phyloP scores from a whole-genome alignment of 2,329 filamentous ascomycete species.

The Ascochyta rabiei region DNA sequence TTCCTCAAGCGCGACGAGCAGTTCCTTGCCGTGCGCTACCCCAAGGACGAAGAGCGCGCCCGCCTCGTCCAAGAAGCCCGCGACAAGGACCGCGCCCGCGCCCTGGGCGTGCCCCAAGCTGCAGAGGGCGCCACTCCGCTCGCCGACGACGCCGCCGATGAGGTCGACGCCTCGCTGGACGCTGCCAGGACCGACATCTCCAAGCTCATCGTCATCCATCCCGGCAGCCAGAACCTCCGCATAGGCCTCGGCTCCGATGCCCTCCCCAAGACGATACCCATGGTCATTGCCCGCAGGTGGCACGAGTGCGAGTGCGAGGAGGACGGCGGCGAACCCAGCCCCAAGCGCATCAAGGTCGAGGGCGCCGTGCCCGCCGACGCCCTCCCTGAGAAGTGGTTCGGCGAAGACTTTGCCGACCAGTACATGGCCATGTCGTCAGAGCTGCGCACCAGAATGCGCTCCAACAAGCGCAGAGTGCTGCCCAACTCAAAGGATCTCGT shows the following conservation, averaged over 20 bases:
- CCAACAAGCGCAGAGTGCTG: slow-evolving; percentile 90
- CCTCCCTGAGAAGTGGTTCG: slow-evolving; percentile 79
- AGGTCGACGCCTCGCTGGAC: slow-evolving; percentile 32
- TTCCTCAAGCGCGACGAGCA: slow-evolving; percentile 99
- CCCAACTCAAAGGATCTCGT: slow-evolving; percentile 98
- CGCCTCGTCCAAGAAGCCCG: slow-evolving; percentile 84
- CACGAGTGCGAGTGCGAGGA: slow-evolving; percentile 82
- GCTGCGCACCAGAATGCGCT: slow-evolving; percentile 86
- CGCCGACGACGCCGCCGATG: slow-evolving; percentile 40
- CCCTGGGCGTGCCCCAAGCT: slow-evolving; percentile 66
- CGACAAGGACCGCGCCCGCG: slow-evolving; percentile 84
- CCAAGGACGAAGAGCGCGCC: slow-evolving; percentile 84
- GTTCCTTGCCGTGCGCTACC: slow-evolving; percentile 84
- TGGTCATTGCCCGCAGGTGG: slow-evolving; percentile 84
- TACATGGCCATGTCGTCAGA: slow-evolving; percentile 85
- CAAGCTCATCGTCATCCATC: slow-evolving; percentile 92
- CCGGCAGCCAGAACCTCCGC: slow-evolving; percentile 92
- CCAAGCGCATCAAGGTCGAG: slow-evolving; percentile 67
- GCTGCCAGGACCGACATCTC: slow-evolving; percentile 68
- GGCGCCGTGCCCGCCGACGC: slow-evolving; percentile 66
- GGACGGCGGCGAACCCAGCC: slow-evolving; percentile 77
- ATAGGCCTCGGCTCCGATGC: slow-evolving; percentile 97
- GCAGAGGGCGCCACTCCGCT: slow-evolving; percentile 32
- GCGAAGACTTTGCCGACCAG: slow-evolving; percentile 71
- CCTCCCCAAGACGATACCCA: slow-evolving; percentile 90